Evolutionary conservation across 768 basidiomycete genomes (phyloP).

Genomic region (Podaxis sp.): DNA sequence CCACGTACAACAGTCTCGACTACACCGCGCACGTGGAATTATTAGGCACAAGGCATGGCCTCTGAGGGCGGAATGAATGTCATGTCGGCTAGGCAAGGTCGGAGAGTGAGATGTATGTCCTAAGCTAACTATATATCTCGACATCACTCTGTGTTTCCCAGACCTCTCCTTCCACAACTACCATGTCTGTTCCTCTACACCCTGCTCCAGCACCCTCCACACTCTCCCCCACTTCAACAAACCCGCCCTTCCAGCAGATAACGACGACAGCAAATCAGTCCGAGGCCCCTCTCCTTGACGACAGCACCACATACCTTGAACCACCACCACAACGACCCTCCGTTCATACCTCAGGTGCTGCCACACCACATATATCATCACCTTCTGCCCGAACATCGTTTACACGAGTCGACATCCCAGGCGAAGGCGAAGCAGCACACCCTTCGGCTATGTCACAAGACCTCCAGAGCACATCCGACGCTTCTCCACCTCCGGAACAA

Average conservation of each 20-base stretch:
- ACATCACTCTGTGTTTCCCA: neutral
- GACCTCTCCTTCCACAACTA: slow-evolving; percentile 8
- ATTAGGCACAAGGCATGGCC: neutral
- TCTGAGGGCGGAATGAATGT: neutral
- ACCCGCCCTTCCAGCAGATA: neutral
- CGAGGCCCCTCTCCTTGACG: slow-evolving; percentile 1
- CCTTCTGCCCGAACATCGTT: slow-evolving; percentile 49
- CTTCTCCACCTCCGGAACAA: neutral
- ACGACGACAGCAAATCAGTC: neutral
- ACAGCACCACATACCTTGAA: slow-evolving; percentile 1
- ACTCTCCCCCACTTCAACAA: neutral
- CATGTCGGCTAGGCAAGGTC: neutral
- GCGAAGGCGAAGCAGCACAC: slow-evolving; percentile 28
- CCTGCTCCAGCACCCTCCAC: neutral
- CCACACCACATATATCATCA: neutral
- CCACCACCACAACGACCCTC: slow-evolving; percentile 9
- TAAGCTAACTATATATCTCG: slow-evolving; percentile 4
- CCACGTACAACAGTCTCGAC: neutral
- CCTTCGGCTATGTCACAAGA: slow-evolving; percentile 24
- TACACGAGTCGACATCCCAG: slow-evolving; percentile 43
- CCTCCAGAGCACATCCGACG: slow-evolving; percentile 5
- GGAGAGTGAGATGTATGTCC: neutral
- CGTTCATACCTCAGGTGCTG: neutral
- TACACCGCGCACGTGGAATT: neutral
- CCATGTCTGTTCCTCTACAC: slow-evolving; percentile 8